Base-by-base conservation (phyloP, 441 rosid genomes). In the Mallotus repandus region DNA sequence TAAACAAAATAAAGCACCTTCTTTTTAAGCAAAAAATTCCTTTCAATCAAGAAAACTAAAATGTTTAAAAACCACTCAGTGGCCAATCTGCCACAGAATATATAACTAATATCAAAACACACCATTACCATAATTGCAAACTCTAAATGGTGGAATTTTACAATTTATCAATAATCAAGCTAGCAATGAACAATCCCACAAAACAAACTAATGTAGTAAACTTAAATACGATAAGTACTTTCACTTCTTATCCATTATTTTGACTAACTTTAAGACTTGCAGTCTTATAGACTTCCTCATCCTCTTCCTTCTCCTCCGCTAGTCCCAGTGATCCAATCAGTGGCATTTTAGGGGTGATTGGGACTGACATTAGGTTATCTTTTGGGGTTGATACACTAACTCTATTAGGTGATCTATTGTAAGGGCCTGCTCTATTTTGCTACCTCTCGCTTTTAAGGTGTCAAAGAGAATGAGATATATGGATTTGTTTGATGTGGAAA, bases 111-210 rank as follows among this genome's bases (percentile, higher is more conserved):
- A 86, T 68, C 59, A 87, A 72, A 55, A 80, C 85, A 67, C 83
- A 84, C 91, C 90, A 87, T 83, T 85, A 86, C 91, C 89, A 89
- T 56, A 86, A 49, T 21, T 81, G 78, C 77, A 86, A 76, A n/a
- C 87, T 63, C 91, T 86, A 82, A 64, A 87, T 62, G 53, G 55
- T 15, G 13, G 76, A 11, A 53, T 73, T 56, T 41, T 74, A 22
- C 81, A 86, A 70, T 60, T 45, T 56, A 4, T 85, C 76, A 25
- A 81, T 12, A 5, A 84, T 87, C 78, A 85, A 87, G 75, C 94
- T 87, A 76, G 87, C 89, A 73, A 88, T 74, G 69, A 91, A 77
- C 81, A 83, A 50, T n/a, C 74, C 85, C 1, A 84, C 13, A 55
- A 88, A 71, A 69, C 66, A 78, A 29, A 73, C 19, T 74, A 88